Conservation (phyloP, 768 basidiomycete genomes). For the Hericium alpestre region DNA sequence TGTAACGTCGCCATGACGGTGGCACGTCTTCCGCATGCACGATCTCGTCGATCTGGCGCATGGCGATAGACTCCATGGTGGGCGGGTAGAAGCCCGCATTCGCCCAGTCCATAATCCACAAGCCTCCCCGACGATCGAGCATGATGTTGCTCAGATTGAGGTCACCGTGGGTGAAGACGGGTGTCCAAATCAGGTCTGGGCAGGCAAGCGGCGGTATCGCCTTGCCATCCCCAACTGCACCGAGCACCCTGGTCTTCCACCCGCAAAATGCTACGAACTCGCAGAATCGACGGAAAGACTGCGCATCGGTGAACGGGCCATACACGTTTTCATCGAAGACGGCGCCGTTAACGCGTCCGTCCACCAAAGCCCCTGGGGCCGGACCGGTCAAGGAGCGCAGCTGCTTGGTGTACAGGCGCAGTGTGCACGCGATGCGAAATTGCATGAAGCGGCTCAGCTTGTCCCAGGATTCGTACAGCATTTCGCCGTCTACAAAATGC, state of each 20-base stretch:
- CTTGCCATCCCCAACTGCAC: no score
- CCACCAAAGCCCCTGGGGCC: constrained; percentile 1
- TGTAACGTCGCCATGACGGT: neutral
- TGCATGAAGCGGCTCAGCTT: constrained; percentile 3
- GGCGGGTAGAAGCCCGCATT: constrained; percentile 8
- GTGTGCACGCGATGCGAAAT: constrained; percentile 13
- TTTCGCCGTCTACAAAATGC: constrained; percentile 12
- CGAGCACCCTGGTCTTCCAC: neutral
- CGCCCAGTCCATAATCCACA: constrained; percentile 12
- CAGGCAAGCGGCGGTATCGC: neutral
- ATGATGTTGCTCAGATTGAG: constrained; percentile 7
- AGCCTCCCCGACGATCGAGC: neutral
- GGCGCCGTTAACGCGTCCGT: constrained; percentile 1
- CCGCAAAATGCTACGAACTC: neutral
- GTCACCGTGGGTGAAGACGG: constrained; percentile 10
- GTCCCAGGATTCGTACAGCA: constrained; percentile 12
- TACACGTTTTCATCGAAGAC: constrained; percentile 6
- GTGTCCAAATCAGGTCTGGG: neutral
- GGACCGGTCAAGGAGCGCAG: constrained; percentile 3
- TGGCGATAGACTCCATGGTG: constrained; percentile 1
- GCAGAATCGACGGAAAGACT: neutral
- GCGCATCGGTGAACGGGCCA: neutral
- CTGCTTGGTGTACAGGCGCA: constrained; percentile 12
- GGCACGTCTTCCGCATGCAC: neutral
- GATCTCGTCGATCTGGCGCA: neutral